phyloP scores from a whole-genome alignment of 225 moss, liverwort and hornwort genomes.

The Thuidium tamariscinum region DNA sequence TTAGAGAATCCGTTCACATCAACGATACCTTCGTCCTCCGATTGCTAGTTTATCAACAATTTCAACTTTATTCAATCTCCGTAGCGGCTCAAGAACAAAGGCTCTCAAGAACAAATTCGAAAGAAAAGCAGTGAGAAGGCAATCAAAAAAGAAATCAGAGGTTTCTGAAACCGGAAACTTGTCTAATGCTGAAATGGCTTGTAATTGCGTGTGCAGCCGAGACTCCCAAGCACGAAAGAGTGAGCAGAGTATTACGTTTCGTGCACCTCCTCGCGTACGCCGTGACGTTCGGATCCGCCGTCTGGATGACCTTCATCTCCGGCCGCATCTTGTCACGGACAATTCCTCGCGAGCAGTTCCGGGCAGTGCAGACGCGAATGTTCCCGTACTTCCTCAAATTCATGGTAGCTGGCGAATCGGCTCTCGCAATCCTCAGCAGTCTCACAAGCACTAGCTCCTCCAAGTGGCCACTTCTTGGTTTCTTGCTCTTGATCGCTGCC shows the following conservation, averaged over 20 bases:
- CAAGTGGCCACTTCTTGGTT: conserved; percentile 19
- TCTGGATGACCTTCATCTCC: conserved; percentile 77
- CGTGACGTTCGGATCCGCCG: conserved; percentile 44
- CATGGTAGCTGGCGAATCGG: conserved; percentile 22
- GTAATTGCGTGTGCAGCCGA: neutral
- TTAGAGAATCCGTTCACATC: neutral
- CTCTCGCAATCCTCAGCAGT: conserved; percentile 12
- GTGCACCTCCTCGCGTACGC: conserved; percentile 38
- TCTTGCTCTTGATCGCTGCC: conserved; percentile 20
- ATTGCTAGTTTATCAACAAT: neutral
- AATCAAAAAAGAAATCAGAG: neutral
- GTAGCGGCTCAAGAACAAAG: neutral
- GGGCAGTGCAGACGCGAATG: conserved; percentile 52
- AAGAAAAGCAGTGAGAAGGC: neutral
- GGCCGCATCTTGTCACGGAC: conserved; percentile 41
- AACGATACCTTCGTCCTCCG: neutral
- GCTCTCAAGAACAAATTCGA: neutral
- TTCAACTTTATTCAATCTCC: neutral
- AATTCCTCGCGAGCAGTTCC: conserved; percentile 56
- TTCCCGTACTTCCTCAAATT: conserved; percentile 52
- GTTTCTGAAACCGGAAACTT: neutral
- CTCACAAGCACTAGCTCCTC: neutral
- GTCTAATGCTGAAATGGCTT: neutral
- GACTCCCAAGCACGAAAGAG: neutral
- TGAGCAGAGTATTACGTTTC: conserved; percentile 1